Percentiles rank a stretch among this genome's conserved stretches.
Evolutionary conservation across 2,329 filamentous ascomycete species (phyloP).

Genomic region (Falciphora oryzae): DNA sequence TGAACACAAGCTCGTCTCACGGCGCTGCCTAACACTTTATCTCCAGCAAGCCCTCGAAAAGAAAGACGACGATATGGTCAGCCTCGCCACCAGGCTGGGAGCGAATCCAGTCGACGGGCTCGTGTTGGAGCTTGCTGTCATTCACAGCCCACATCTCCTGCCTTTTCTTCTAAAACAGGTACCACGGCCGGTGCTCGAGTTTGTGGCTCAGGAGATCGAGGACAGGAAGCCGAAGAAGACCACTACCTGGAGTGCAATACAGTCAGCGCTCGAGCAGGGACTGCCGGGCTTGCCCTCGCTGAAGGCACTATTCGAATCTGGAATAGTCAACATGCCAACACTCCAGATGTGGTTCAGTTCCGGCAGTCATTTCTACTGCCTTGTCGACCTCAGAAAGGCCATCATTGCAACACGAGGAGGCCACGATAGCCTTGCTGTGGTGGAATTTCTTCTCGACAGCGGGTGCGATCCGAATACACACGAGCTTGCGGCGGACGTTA

Average conservation of each 20-base stretch:
- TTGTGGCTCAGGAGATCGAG: background rate
- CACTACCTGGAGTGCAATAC: background rate
- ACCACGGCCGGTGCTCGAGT: background rate
- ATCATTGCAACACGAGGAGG: background rate
- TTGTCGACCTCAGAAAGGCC: background rate
- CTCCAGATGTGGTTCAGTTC: background rate
- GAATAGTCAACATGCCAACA: background rate
- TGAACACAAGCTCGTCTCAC: background rate
- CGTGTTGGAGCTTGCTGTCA: background rate
- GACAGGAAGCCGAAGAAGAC: rapidly evolving
- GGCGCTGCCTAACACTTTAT: background rate
- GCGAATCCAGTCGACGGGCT: background rate
- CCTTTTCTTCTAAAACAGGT: background rate
- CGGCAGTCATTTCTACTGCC: too few relatives aligned
- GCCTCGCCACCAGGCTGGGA: background rate
- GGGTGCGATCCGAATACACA: background rate
- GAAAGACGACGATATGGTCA: background rate
- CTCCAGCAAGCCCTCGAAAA: background rate
- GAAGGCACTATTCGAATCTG: background rate
- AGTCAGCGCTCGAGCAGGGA: background rate
- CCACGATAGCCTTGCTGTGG: background rate
- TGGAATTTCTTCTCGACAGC: background rate
- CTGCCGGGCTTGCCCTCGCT: background rate
- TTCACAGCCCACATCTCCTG: background rate
- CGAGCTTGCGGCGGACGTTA: background rate